Conservation (phyloP, 2,329 filamentous ascomycete genomes). For the Chrysosporium keratinophilum region DNA sequence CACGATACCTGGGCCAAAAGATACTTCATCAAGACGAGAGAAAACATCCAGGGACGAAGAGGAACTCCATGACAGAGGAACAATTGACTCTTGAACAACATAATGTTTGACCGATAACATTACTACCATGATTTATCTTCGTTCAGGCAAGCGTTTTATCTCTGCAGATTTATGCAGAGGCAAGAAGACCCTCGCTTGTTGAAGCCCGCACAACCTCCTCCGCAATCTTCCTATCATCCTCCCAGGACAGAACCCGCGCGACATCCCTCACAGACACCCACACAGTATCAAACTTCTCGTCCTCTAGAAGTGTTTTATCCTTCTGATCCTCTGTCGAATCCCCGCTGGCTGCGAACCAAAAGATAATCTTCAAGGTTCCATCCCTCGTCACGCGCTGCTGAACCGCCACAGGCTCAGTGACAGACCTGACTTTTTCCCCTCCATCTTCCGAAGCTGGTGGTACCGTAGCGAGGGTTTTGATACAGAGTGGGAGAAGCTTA, state of each 20-base stretch:
- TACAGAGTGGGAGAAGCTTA: background rate
- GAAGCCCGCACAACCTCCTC: background rate
- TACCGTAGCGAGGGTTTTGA: background rate
- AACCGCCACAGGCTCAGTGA: slow-evolving; percentile 3
- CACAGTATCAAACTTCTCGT: slow-evolving; percentile 14
- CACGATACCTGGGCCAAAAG: too few species aligned
- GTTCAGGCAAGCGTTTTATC: too few species aligned
- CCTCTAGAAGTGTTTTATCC: slow-evolving; percentile 13
- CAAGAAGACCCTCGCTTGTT: background rate
- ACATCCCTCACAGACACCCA: slow-evolving; percentile 11
- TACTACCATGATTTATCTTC: too few species aligned
- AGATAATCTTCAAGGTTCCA: slow-evolving; percentile 12
- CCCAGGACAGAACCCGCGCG: slow-evolving; percentile 10
- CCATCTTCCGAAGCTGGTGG: background rate
- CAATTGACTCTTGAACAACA: too few species aligned
- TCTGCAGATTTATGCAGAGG: background rate
- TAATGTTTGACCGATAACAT: too few species aligned
- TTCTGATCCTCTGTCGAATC: slow-evolving; percentile 7
- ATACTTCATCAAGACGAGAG: too few species aligned
- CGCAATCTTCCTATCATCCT: slow-evolving; percentile 10
- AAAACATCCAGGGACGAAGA: too few species aligned
- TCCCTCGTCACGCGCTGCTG: background rate
- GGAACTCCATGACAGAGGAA: too few species aligned
- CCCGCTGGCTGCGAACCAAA: slow-evolving; percentile 14
- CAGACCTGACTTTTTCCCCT: background rate